Percentiles rank a stretch among this genome's conserved stretches.
Conservation (phyloP, 75 land plant species). For the Cryptomeria japonica region DNA sequence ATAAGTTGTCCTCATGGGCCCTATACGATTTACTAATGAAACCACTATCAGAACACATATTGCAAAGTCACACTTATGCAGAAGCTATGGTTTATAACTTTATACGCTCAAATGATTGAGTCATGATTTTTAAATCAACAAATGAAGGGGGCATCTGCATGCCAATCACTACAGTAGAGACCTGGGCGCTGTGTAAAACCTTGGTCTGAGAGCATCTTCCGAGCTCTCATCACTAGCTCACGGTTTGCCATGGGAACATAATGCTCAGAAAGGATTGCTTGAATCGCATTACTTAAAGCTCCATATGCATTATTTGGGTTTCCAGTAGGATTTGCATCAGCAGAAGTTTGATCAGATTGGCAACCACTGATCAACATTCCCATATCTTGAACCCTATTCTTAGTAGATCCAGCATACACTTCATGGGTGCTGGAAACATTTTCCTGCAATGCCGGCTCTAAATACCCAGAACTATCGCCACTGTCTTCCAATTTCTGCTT, state of each 20-base stretch:
- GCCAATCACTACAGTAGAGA: conserved; percentile 68
- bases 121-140: conserved; percentile 5
- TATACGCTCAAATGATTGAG: neutral
- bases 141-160: conserved; percentile 67
- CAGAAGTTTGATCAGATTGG: conserved; percentile 73
- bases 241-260: conserved; percentile 47
- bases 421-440: conserved; percentile 42
- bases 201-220: conserved; percentile 33
- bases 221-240: conserved; percentile 35
- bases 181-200: conserved; percentile 78
- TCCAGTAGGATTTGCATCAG: conserved; percentile 54
- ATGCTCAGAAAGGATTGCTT: conserved; percentile 45
- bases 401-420: conserved; percentile 63
- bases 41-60: neutral
- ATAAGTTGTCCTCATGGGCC: neutral
- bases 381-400: conserved; percentile 33
- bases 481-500: conserved; percentile 70
- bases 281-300: conserved; percentile 81
- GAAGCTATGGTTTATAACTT: neutral
- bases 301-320: conserved; percentile 51
- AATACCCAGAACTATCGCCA: conserved; percentile 41
- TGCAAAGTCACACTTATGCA: neutral
- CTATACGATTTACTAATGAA: neutral
- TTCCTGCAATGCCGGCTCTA: conserved; percentile 50
- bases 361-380: conserved; percentile 84